Base-by-base conservation (phyloP, 352 stramenopile genomes). In the Phytophthora palmivora region DNA sequence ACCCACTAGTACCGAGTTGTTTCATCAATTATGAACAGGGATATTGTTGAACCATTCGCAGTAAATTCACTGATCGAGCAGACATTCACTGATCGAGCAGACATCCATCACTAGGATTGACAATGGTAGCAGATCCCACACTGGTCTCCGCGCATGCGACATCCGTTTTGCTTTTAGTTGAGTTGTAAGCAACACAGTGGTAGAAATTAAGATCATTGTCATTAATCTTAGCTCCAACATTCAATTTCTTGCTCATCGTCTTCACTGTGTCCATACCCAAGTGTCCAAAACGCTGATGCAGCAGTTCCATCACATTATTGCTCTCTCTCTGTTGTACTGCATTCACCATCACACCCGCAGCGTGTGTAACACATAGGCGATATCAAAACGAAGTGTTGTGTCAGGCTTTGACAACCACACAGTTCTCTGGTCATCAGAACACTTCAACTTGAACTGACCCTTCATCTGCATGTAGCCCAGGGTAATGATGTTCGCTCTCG, bases 211-310 rank as follows among this genome's bases (percentile, higher is more conserved):
- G 22, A 12, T 36, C 43, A 24, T 63, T 62, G 11, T 21, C 22
- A 50, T 67, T 67, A 6, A 67, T 15, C 28, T 61, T 37, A 50
- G 62, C 14, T 21, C 58, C 34, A 15, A 62, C 22, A 33, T 62
- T 44, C 8, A 56, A n/a, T 10, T 61, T 61, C 14, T 37, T 55
- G 2, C 34, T 4, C 11, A 67, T 16, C 15, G 6, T n/a, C n/a
- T n/a, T n/a, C n/a, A n/a, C n/a, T n/a, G n/a, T n/a, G n/a, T n/a
- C n/a, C n/a, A n/a, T n/a, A 19, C 18, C 18, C 22, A 62, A 8
- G 46, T 62, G 50, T 7, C 30, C 36, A 19, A 44, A 63, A 7
- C 44, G 36, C 21, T 50, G 55, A 18, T 57, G 55, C 7, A 62
- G 34, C 28, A 67, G 32, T 36, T 55, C 41, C 49, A 67, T 62